phyloP scores from a whole-genome alignment of 2,329 filamentous ascomycete genomes.

The Penicillium sclerotigenum region DNA sequence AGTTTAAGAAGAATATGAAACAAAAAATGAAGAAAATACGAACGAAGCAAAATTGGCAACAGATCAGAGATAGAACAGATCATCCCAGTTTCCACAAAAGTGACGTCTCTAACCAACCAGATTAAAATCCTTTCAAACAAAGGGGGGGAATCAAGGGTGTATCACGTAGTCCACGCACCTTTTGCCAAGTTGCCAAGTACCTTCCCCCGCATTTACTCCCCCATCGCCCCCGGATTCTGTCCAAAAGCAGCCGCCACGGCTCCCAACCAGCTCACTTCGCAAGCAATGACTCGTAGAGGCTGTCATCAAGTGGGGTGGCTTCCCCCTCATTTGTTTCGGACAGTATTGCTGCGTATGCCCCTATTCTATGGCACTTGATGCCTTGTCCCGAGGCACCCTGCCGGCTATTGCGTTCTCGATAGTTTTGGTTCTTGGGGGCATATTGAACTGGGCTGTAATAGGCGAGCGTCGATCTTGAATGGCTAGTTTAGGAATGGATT shows the following conservation, averaged over 20 bases:
- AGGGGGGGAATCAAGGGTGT: background rate
- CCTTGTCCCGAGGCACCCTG: slow-evolving; percentile 11
- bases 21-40: no score
- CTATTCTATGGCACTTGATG: background rate
- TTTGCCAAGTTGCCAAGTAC: slow-evolving; percentile 7
- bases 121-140: background rate
- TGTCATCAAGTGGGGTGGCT: background rate
- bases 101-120: background rate
- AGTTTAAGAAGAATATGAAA: no score
- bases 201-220: slow-evolving; percentile 3
- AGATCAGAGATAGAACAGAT: background rate
- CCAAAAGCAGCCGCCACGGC: background rate
- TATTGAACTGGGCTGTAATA: background rate
- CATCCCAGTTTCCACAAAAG: background rate
- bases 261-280: background rate
- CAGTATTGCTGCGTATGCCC: background rate
- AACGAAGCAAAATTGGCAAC: background rate
- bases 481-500: background rate
- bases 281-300: background rate
- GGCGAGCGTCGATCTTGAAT: slow-evolving; percentile 1
- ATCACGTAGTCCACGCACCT: background rate
- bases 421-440: background rate
- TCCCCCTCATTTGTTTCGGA: slow-evolving; percentile 8
- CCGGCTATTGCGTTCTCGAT: slow-evolving; percentile 7
- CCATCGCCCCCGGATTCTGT: slow-evolving; percentile 4